Evolutionary conservation across 495 filamentous ascomycete genomes (phyloP).

Genomic region (Cercophora sp.): DNA sequence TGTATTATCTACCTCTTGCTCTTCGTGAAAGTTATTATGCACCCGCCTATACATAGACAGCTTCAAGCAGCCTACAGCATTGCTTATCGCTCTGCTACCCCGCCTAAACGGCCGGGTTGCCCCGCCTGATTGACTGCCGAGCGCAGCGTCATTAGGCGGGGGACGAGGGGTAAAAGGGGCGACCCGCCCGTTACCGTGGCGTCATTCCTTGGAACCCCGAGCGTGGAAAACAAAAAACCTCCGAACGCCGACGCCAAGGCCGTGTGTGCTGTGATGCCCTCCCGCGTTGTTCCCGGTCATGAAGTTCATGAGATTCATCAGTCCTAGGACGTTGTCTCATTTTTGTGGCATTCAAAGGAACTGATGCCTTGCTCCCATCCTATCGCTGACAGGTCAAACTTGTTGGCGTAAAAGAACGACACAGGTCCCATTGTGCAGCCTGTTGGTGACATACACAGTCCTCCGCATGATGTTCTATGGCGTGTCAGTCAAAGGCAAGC

Average conservation of each 20-base stretch:
- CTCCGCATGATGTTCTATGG: slow-evolving; percentile 22
- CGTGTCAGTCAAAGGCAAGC: not conserved
- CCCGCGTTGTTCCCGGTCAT: not conserved
- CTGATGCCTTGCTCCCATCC: slow-evolving; percentile 32
- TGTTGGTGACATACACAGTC: slow-evolving; percentile 39
- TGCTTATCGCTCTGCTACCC: slow-evolving; percentile 8
- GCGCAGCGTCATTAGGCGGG: slow-evolving; percentile 1
- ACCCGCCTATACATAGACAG: too few species aligned
- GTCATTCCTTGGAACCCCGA: too few species aligned
- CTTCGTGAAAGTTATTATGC: too few species aligned
- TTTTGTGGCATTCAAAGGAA: slow-evolving; percentile 38
- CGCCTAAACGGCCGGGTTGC: not conserved
- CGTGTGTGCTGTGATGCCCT: not conserved
- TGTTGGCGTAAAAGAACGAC: slow-evolving; percentile 30
- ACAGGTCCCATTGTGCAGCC: slow-evolving; percentile 42
- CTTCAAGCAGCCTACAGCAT: too few species aligned
- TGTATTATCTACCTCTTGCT: too few species aligned
- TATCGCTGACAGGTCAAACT: slow-evolving; percentile 34
- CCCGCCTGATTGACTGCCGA: slow-evolving; percentile 8
- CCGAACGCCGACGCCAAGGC: slow-evolving; percentile 15
- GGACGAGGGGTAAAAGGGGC: slow-evolving; percentile 10
- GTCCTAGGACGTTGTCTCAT: slow-evolving; percentile 3
- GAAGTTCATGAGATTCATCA: not conserved
- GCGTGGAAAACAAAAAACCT: slow-evolving; percentile 4
- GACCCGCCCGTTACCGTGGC: too few species aligned